These are phyloP conservation scores for Ambrosiella cleistominuta DNA, from an alignment of 2,329 filamentous ascomycete species.

Conservation along the genomic window DNA sequence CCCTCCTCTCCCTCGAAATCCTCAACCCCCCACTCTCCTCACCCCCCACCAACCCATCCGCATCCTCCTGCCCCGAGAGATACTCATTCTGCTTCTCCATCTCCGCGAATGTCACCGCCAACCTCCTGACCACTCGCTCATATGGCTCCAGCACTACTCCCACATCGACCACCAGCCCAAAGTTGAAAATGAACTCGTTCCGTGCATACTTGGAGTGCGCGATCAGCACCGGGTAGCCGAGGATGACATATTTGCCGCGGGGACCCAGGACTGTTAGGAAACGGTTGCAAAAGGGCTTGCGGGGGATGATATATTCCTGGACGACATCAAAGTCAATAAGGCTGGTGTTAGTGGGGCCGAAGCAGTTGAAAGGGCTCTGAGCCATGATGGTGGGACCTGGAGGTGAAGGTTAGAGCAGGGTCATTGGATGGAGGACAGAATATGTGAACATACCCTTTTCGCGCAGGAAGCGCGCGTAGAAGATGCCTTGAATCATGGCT, in stretches of 20 bases:
- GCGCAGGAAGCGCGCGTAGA: conserved; percentile 52
- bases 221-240: conserved; percentile 82
- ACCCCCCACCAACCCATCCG: conserved; percentile 20
- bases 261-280: conserved; percentile 64
- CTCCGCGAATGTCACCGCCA: conserved; percentile 71
- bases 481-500: conserved; percentile 50
- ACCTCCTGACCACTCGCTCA: conserved; percentile 67
- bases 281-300: conserved; percentile 87
- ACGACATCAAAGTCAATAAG: conserved; percentile 76
- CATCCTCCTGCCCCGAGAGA: conserved; percentile 41
- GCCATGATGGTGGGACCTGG: conserved; percentile 41
- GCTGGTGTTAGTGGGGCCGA: conserved; percentile 32
- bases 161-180: conserved; percentile 61
- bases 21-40: conserved; percentile 9
- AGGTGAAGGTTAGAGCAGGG: conserved; percentile 19
- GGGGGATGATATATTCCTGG: conserved; percentile 84
- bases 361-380: conserved; percentile 19
- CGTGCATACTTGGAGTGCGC: conserved; percentile 66
- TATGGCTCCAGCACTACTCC: conserved; percentile 57
- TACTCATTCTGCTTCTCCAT: conserved; percentile 86
- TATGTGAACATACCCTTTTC: conserved; percentile 33
- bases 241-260: conserved; percentile 52
- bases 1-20: conserved; percentile 27
- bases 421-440: neutral
- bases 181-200: conserved; percentile 98